A percentile compares a stretch with the other conserved stretches of the same genome.
These are phyloP conservation scores for Epichloe hybrida DNA, from an alignment of 2,329 filamentous ascomycete genomes.

Conservation along the genomic window DNA sequence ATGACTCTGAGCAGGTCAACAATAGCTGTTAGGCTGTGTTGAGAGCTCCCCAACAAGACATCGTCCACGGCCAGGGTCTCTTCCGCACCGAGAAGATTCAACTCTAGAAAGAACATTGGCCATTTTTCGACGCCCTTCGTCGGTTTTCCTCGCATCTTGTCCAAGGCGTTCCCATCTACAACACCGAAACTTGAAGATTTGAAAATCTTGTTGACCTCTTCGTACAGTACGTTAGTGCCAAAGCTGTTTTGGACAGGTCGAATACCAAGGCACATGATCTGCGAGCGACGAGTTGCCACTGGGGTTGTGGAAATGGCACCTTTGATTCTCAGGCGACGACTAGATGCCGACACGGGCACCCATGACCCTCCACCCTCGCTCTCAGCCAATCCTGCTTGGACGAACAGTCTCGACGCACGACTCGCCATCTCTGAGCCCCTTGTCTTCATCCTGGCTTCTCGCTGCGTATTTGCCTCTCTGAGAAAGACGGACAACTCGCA, in stretches of 20 bases:
- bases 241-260: conserved; percentile 44
- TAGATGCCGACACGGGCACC: conserved; percentile 57
- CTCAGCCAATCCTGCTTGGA: conserved; percentile 52
- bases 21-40: conserved; percentile 33
- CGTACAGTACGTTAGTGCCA: conserved; percentile 54
- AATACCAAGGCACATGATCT: conserved; percentile 73
- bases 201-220: conserved; percentile 69
- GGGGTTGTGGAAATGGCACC: conserved; percentile 62
- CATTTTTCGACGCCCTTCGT: conserved; percentile 64
- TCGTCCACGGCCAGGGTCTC: conserved; percentile 23
- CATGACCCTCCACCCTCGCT: conserved; percentile 41
- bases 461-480: conserved; percentile 31
- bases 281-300: conserved; percentile 54
- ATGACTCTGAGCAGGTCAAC: conserved; percentile 54
- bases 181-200: conserved; percentile 62
- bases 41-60: conserved; percentile 31
- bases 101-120: conserved; percentile 79
- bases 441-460: conserved; percentile 24
- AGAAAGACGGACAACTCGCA: conserved; percentile 41
- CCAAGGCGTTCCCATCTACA: conserved; percentile 29
- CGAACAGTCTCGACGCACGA: conserved; percentile 37
- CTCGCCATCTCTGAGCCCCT: conserved; percentile 10
- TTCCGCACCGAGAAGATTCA: conserved; percentile 28
- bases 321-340: conserved; percentile 44
- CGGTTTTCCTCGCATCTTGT: conserved; percentile 32